A percentile compares a stretch with the other conserved stretches of the same genome.
Evolutionary conservation across 805 yeast species (phyloP).

Genomic region (Candida schatavii): DNA sequence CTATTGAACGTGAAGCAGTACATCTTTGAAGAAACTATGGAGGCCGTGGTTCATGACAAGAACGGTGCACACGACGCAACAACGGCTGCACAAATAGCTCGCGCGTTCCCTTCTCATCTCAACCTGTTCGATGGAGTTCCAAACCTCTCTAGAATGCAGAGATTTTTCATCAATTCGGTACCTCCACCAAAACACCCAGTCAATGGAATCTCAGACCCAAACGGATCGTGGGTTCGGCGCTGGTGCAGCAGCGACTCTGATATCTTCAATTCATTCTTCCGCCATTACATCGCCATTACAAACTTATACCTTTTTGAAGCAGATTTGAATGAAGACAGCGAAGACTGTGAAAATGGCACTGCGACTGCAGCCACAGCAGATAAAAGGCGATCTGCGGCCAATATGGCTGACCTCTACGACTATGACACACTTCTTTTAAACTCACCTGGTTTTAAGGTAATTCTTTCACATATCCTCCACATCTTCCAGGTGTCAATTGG

Average conservation of each 20-base stretch:
- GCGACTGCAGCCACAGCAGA: background rate
- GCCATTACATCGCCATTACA: conserved; percentile 48
- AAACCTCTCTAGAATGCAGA: conserved; percentile 26
- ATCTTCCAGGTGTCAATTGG: conserved; percentile 32
- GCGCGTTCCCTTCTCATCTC: conserved; percentile 27
- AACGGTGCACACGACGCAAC: conserved; percentile 4
- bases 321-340: conserved; percentile 2
- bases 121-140: conserved; percentile 31
- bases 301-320: conserved; percentile 7
- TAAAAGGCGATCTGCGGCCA: conserved; percentile 43
- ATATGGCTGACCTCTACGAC: conserved; percentile 38
- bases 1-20: conserved; percentile 53
- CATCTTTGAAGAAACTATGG: conserved; percentile 29
- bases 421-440: background rate
- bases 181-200: conserved; percentile 43
- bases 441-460: conserved; percentile 20
- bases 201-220: conserved; percentile 52
- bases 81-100: background rate
- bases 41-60: conserved; percentile 8
- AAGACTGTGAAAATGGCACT: conserved; percentile 10
- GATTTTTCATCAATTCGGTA: conserved; percentile 30
- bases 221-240: conserved; percentile 59
- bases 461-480: conserved; percentile 33
- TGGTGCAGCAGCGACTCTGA: conserved; percentile 60
- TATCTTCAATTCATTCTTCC: conserved; percentile 57